A percentile compares a stretch with the other conserved stretches of the same genome.
phyloP scores from a whole-genome alignment of 805 yeast genomes.

The Metschnikowia shivogae region DNA sequence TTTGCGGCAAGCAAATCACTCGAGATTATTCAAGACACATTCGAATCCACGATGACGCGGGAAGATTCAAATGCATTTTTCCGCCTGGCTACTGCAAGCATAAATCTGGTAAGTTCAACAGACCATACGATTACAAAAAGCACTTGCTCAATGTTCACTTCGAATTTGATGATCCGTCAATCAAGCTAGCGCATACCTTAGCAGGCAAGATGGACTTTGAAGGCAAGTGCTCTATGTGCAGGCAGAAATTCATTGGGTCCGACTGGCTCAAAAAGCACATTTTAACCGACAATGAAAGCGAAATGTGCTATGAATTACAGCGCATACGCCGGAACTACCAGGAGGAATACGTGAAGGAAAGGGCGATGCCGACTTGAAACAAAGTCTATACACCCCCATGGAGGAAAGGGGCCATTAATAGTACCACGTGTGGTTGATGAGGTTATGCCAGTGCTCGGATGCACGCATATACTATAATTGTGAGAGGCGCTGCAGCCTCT shows the following conservation, averaged over 20 bases:
- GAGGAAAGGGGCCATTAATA: neutral
- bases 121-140: constrained; percentile 45
- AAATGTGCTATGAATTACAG: constrained; percentile 7
- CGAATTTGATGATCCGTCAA: constrained; percentile 38
- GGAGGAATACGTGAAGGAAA: neutral
- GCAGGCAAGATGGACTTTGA: constrained; percentile 37
- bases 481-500: neutral
- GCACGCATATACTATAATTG: neutral
- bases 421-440: neutral
- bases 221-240: constrained; percentile 46
- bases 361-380: neutral
- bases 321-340: constrained; percentile 5
- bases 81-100: constrained; percentile 39
- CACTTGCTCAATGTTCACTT: constrained; percentile 42
- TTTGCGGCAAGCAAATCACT: constrained; percentile 39
- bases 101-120: constrained; percentile 39
- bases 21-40: constrained; percentile 41
- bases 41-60: constrained; percentile 41
- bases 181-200: constrained; percentile 36
- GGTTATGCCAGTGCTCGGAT: neutral
- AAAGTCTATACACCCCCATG: neutral
- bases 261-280: constrained; percentile 58
- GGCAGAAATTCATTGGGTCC: constrained; percentile 42
- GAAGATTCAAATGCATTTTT: constrained; percentile 41
- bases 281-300: constrained; percentile 19